Conservation (phyloP, 345 rosid species). For the Carallia pectinifolia region DNA sequence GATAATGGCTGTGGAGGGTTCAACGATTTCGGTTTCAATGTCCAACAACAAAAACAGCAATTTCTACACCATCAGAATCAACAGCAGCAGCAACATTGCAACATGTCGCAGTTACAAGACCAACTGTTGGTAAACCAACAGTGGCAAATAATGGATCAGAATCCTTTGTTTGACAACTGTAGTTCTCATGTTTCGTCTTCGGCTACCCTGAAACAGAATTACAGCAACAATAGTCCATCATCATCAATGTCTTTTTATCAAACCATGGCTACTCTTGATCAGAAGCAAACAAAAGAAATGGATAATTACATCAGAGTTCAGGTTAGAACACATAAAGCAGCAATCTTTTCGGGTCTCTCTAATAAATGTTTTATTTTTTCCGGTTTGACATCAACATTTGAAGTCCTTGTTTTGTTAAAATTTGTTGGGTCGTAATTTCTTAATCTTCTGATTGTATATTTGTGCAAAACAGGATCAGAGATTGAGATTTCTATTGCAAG, state of each 20-base stretch:
- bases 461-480: constrained; percentile 32
- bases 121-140: constrained; percentile 26
- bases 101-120: constrained; percentile 24
- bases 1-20: constrained; percentile 35
- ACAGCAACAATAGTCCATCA: constrained; percentile 1
- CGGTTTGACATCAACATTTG: no score
- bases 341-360: not conserved
- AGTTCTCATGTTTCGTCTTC: not conserved
- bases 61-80: constrained; percentile 28
- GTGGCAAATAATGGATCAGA: constrained; percentile 29
- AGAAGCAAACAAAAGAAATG: constrained; percentile 57
- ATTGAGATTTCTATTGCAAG: constrained; percentile 30
- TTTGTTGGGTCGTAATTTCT: no score
- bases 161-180: constrained; percentile 22
- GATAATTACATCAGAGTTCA: constrained; percentile 58
- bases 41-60: constrained; percentile 29
- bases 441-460: not conserved
- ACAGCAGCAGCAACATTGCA: constrained; percentile 21
- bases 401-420: not conserved
- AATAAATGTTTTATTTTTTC: no score
- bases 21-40: constrained; percentile 11
- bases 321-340: constrained; percentile 34
- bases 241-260: constrained; percentile 14
- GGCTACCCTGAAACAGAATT: constrained; percentile 16
- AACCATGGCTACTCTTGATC: constrained; percentile 28